Evolutionary conservation across 345 rosid genomes (phyloP).

Genomic region (Firmiana major): DNA sequence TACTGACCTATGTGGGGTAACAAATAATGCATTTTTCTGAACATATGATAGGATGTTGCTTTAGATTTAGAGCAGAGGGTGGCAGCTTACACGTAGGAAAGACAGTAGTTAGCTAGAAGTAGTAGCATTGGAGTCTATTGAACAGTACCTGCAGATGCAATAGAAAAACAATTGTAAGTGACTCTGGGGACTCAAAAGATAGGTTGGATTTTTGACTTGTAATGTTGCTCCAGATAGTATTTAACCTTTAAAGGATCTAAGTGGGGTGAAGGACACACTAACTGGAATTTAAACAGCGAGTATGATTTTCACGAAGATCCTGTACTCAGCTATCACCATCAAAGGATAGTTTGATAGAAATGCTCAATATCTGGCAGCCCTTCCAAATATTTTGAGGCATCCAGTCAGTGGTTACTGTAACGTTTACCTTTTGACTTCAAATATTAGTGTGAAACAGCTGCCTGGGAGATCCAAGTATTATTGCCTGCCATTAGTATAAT

Average conservation of each 20-base stretch:
- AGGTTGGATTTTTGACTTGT: not conserved
- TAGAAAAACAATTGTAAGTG: not conserved
- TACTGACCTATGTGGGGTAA: conserved; percentile 2
- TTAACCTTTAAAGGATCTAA: not conserved
- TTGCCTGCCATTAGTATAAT: not conserved
- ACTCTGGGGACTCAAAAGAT: not conserved
- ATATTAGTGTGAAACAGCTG: not conserved
- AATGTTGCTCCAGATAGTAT: not conserved
- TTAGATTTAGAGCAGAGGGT: not conserved
- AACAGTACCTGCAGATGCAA: conserved; percentile 1
- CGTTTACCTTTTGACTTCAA: not conserved
- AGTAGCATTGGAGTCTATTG: not conserved
- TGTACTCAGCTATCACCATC: not conserved
- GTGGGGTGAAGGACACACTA: not conserved
- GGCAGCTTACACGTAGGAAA: not conserved
- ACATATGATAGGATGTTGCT: not conserved
- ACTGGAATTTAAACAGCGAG: not conserved
- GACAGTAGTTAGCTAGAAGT: not conserved
- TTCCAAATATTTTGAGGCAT: not conserved
- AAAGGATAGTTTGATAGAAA: not conserved
- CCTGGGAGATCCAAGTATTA: not conserved
- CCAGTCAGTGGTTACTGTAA: not conserved
- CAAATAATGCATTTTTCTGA: not conserved
- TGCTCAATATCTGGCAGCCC: not conserved
- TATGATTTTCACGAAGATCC: not conserved